A percentile compares a stretch with the other conserved stretches of the same genome.
These are phyloP conservation scores for Ceraceosorus bombacis DNA, from an alignment of 1,284 basidiomycete species.

Conservation along the genomic window DNA sequence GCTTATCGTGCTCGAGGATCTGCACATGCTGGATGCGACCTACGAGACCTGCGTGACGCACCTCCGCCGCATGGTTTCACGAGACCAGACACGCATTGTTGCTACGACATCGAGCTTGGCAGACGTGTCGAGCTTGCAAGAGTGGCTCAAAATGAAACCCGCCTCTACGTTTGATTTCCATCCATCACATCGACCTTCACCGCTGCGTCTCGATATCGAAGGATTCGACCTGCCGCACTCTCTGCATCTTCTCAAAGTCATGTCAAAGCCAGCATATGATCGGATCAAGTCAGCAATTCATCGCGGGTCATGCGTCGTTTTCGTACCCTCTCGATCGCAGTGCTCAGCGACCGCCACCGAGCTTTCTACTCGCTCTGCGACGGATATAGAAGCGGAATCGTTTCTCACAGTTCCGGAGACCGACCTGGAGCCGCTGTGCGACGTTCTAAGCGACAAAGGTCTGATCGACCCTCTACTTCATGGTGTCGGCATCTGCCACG, in stretches of 20 bases:
- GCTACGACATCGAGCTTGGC: slow-evolving; percentile 71
- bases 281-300: slow-evolving; percentile 53
- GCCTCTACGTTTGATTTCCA: slow-evolving; percentile 68
- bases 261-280: slow-evolving; percentile 79
- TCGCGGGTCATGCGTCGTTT: slow-evolving; percentile 62
- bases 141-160: slow-evolving; percentile 71
- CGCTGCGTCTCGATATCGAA: slow-evolving; percentile 63
- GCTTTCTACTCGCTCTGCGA: slow-evolving; percentile 76
- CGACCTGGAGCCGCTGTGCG: slow-evolving; percentile 61
- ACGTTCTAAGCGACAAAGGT: slow-evolving; percentile 17
- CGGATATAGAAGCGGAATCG: slow-evolving; percentile 63
- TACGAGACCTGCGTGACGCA: slow-evolving; percentile 78
- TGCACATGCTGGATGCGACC: slow-evolving; percentile 71
- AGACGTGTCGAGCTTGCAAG: slow-evolving; percentile 70
- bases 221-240: slow-evolving; percentile 83
- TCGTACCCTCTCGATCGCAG: slow-evolving; percentile 78
- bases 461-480: slow-evolving; percentile 65
- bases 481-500: slow-evolving; percentile 81
- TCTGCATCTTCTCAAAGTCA: slow-evolving; percentile 75
- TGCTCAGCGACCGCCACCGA: slow-evolving; percentile 71
- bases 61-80: slow-evolving; percentile 56
- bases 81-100: slow-evolving; percentile 60
- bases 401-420: slow-evolving; percentile 61
- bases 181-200: slow-evolving; percentile 73
- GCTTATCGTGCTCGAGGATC: slow-evolving; percentile 72